phyloP scores from a whole-genome alignment of 768 basidiomycete genomes.

The Cyclocybe cylindracea region DNA sequence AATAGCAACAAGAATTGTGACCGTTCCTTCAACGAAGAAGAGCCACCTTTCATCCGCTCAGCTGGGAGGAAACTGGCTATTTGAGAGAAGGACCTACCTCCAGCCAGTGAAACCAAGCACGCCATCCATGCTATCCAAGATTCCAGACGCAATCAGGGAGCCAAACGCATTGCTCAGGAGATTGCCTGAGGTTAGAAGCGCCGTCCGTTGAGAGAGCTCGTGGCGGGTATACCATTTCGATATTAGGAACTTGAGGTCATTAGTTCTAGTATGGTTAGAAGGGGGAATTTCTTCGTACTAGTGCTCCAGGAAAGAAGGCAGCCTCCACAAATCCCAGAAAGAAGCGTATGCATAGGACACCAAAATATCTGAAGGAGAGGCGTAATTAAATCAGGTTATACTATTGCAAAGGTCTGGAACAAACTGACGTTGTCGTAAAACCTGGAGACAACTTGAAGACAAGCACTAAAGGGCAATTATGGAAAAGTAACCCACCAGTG shows the following conservation, averaged over 20 bases:
- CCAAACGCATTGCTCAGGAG: conserved; percentile 88
- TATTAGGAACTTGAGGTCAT: conserved; percentile 45
- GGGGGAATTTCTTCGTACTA: conserved; percentile 26
- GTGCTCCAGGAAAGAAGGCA: conserved; percentile 70
- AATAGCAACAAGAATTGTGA: conserved; percentile 59
- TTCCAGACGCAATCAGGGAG: conserved; percentile 77
- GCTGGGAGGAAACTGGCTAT: background rate
- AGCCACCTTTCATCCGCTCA: conserved; percentile 55
- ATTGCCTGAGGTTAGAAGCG: conserved; percentile 72
- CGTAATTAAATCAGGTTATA: background rate
- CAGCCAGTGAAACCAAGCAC: conserved; percentile 75
- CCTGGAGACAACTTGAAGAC: conserved; percentile 21
- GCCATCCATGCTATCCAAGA: conserved; percentile 76
- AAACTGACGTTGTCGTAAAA: conserved; percentile 38
- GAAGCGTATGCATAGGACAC: conserved; percentile 74
- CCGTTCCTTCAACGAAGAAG: conserved; percentile 71
- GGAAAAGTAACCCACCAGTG: conserved; percentile 39
- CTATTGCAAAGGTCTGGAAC: background rate
- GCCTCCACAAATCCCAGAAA: conserved; percentile 73
- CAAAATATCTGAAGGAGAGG: conserved; percentile 50
- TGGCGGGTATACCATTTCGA: conserved; percentile 80
- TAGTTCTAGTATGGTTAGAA: background rate
- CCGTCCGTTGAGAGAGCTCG: conserved; percentile 76
- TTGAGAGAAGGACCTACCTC: conserved; percentile 48
- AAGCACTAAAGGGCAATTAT: background rate